Evolutionary conservation across 495 filamentous ascomycete genomes (phyloP).

Genomic region (Aspergillus heteromorphus): DNA sequence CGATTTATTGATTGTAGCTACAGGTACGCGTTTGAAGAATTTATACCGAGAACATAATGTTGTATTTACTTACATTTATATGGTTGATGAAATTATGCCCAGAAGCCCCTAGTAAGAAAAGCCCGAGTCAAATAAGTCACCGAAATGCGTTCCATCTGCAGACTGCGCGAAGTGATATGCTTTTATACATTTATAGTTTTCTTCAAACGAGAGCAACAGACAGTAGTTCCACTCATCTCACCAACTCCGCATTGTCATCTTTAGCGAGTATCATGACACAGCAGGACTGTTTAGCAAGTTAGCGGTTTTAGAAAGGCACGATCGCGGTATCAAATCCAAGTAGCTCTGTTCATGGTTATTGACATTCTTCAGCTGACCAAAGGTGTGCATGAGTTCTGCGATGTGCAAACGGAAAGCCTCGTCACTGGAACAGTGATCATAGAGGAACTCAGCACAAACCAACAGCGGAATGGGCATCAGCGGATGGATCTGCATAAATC

Average conservation of each 20-base stretch:
- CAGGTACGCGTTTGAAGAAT: no score
- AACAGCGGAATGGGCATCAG: constrained; percentile 17
- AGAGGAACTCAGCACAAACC: constrained; percentile 11
- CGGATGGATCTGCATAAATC: constrained; percentile 8
- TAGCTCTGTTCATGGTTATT: constrained; percentile 18
- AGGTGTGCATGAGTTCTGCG: constrained; percentile 6
- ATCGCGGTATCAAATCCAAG: constrained; percentile 16
- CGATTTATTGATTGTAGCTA: no score
- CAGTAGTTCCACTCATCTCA: no score
- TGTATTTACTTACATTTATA: no score
- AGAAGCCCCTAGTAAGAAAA: no score
- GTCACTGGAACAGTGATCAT: constrained; percentile 1
- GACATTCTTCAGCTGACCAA: constrained; percentile 16
- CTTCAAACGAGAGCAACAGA: no score
- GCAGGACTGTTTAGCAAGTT: neutral
- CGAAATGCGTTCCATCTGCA: no score
- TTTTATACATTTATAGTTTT: no score
- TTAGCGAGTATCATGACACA: neutral
- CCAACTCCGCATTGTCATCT: neutral
- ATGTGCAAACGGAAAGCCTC: constrained; percentile 7
- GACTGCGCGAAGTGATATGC: no score
- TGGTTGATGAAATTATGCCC: no score
- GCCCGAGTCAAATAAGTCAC: no score
- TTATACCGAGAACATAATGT: no score
- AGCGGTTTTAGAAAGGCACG: constrained; percentile 12